phyloP scores from a whole-genome alignment of 2,329 filamentous ascomycete species.

The Myriangium duriaei region DNA sequence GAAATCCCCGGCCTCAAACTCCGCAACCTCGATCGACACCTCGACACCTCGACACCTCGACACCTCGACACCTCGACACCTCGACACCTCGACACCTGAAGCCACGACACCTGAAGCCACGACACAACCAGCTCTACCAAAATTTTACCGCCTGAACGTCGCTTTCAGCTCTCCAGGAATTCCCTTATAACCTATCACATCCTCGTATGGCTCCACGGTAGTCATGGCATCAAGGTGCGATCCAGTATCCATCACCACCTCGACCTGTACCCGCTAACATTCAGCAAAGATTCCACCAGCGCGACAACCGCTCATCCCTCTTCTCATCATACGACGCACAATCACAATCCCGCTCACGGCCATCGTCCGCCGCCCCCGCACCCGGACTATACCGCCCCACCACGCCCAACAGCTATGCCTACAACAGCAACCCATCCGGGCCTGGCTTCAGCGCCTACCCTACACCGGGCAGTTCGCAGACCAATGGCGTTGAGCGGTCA shows the following conservation, averaged over 20 bases:
- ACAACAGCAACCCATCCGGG: conserved; percentile 5
- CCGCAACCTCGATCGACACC: too few species aligned
- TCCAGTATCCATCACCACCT: not conserved
- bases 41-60: too few species aligned
- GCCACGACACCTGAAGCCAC: not conserved
- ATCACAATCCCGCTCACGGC: conserved; percentile 19
- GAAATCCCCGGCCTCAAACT: too few species aligned
- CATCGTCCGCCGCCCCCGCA: conserved; percentile 21
- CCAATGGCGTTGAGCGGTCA: conserved; percentile 1
- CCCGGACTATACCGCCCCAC: conserved; percentile 14
- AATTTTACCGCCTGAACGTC: not conserved
- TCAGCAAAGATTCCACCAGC: conserved; percentile 20
- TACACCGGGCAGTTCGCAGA: conserved; percentile 8
- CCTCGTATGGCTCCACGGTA: conserved; percentile 5
- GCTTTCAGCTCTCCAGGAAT: not conserved
- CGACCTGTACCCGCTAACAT: not conserved
- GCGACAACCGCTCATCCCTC: conserved; percentile 29
- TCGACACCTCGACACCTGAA: too few species aligned
- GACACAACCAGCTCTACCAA: too few species aligned
- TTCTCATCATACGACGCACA: conserved; percentile 27
- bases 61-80: too few species aligned
- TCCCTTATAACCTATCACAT: not conserved
- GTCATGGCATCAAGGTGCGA: conserved; percentile 13
- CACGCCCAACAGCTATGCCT: conserved; percentile 14
- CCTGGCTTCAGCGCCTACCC: conserved; percentile 20